Conservation (phyloP, 768 basidiomycete species). For the Pilatotrama ljubarskyi region DNA sequence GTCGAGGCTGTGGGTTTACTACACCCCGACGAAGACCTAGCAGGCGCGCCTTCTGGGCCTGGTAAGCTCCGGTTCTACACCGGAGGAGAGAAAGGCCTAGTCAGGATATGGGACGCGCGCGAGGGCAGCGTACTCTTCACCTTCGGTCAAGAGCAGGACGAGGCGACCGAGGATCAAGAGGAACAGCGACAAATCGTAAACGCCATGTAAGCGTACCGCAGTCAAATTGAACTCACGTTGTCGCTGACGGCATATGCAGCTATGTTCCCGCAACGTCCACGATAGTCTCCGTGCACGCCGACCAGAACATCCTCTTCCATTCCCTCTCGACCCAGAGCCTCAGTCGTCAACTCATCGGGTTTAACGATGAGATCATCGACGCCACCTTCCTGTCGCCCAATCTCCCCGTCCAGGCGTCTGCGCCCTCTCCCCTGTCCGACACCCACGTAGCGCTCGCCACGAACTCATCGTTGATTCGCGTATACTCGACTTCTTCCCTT, state of each 20-base stretch:
- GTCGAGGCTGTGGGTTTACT: slow-evolving; percentile 85
- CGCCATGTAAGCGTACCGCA: slow-evolving; percentile 62
- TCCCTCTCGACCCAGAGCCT: slow-evolving; percentile 67
- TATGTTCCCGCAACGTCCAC: slow-evolving; percentile 65
- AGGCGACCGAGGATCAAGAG: slow-evolving; percentile 57
- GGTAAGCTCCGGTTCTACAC: slow-evolving; percentile 72
- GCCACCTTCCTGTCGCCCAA: slow-evolving; percentile 66
- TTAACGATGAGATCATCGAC: slow-evolving; percentile 98
- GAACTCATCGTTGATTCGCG: slow-evolving; percentile 91
- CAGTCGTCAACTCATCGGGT: slow-evolving; percentile 86
- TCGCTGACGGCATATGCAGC: slow-evolving; percentile 40
- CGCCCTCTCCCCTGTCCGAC: slow-evolving; percentile 42
- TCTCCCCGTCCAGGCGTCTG: slow-evolving; percentile 27
- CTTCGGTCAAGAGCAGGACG: slow-evolving; percentile 51
- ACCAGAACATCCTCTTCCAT: slow-evolving; percentile 95
- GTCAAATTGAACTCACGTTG: neutral
- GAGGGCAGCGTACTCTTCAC: slow-evolving; percentile 63
- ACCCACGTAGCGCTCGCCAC: slow-evolving; percentile 92
- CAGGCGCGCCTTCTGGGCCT: slow-evolving; percentile 41
- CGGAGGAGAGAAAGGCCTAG: slow-evolving; percentile 85
- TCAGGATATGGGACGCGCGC: slow-evolving; percentile 83
- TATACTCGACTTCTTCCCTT: slow-evolving; percentile 75
- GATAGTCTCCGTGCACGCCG: slow-evolving; percentile 85
- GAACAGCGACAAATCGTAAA: slow-evolving; percentile 84
- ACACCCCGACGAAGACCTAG: slow-evolving; percentile 47